A percentile compares a stretch with the other conserved stretches of the same genome.
Evolutionary conservation across 2,329 filamentous ascomycete species (phyloP).

Genomic region (Pseudogymnoascus sp.): DNA sequence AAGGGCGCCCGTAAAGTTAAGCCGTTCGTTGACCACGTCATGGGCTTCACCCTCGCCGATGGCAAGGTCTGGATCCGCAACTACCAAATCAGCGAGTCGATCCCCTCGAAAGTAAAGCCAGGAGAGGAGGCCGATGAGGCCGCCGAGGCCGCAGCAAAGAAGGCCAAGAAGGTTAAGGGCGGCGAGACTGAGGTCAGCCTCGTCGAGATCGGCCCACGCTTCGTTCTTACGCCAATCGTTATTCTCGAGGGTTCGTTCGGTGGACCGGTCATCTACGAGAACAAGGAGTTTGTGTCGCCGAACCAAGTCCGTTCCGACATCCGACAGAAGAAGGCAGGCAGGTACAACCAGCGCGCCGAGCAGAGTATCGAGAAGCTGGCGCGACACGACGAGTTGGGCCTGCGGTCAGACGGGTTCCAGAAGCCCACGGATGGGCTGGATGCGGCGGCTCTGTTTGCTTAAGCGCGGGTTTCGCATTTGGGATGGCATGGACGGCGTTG

Average conservation of each 20-base stretch:
- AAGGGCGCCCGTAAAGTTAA: slow-evolving; percentile 83
- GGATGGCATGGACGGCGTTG: slow-evolving; percentile 9
- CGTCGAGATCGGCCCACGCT: slow-evolving; percentile 87
- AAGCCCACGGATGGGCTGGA: slow-evolving; percentile 65
- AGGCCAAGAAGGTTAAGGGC: slow-evolving; percentile 38
- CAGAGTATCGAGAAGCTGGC: slow-evolving; percentile 62
- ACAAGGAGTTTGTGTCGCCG: slow-evolving; percentile 92
- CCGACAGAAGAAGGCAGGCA: slow-evolving; percentile 64
- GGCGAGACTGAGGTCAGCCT: slow-evolving; percentile 71
- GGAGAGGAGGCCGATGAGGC: slow-evolving; percentile 40
- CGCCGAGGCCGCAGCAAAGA: slow-evolving; percentile 32
- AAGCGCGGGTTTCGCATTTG: slow-evolving; percentile 24
- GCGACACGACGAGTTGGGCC: slow-evolving; percentile 69
- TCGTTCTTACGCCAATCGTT: slow-evolving; percentile 88
- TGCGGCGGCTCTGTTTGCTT: slow-evolving; percentile 68
- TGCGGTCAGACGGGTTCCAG: slow-evolving; percentile 59
- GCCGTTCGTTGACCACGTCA: slow-evolving; percentile 92
- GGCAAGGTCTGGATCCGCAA: slow-evolving; percentile 94
- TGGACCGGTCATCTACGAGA: slow-evolving; percentile 95
- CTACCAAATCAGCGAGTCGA: slow-evolving; percentile 85
- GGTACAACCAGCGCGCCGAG: slow-evolving; percentile 71
- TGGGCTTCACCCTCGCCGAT: slow-evolving; percentile 83
- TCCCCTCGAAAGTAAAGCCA: slow-evolving; percentile 44
- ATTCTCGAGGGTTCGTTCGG: slow-evolving; percentile 94
- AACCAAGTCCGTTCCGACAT: slow-evolving; percentile 88